A percentile compares a stretch with the other conserved stretches of the same genome.
phyloP scores from a whole-genome alignment of 768 basidiomycete genomes.

The Psilocybe cyanescens region DNA sequence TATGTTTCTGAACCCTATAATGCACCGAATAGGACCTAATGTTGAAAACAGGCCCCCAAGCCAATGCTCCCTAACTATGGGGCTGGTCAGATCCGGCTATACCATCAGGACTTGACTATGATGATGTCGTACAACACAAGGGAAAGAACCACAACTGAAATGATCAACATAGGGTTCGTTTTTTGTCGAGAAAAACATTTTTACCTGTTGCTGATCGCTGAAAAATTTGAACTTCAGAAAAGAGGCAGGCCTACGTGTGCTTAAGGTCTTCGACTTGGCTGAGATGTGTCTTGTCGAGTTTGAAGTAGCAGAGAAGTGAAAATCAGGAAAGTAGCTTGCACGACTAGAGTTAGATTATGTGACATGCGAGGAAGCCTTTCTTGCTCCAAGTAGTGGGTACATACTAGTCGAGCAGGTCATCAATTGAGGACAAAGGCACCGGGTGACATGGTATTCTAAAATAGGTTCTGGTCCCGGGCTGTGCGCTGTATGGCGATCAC shows the following conservation, averaged over 20 bases:
- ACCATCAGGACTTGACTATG: conserved; percentile 52
- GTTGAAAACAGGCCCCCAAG: conserved; percentile 34
- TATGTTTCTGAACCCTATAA: background rate
- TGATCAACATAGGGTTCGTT: conserved; percentile 18
- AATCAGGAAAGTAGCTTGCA: too few relatives aligned
- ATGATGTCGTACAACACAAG: conserved; percentile 43
- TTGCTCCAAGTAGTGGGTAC: too few relatives aligned
- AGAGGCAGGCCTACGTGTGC: conserved; percentile 5
- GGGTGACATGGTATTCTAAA: too few relatives aligned
- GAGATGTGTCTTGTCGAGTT: conserved; percentile 17
- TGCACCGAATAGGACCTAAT: too few relatives aligned
- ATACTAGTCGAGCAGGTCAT: too few relatives aligned
- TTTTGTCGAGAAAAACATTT: background rate
- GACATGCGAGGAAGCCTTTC: too few relatives aligned
- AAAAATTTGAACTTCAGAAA: background rate
- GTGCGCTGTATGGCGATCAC: too few relatives aligned
- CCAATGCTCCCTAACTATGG: conserved; percentile 55
- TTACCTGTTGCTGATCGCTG: background rate
- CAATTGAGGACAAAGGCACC: too few relatives aligned
- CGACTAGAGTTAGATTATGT: too few relatives aligned
- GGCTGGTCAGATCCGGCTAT: conserved; percentile 40
- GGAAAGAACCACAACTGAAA: conserved; percentile 43
- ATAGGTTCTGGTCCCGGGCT: too few relatives aligned
- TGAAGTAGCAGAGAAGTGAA: background rate
- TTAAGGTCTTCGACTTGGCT: conserved; percentile 12